A percentile compares a stretch with the other conserved stretches of the same genome.
Evolutionary conservation across 2,329 filamentous ascomycete species (phyloP).

Genomic region (Lecanicillium sp.): DNA sequence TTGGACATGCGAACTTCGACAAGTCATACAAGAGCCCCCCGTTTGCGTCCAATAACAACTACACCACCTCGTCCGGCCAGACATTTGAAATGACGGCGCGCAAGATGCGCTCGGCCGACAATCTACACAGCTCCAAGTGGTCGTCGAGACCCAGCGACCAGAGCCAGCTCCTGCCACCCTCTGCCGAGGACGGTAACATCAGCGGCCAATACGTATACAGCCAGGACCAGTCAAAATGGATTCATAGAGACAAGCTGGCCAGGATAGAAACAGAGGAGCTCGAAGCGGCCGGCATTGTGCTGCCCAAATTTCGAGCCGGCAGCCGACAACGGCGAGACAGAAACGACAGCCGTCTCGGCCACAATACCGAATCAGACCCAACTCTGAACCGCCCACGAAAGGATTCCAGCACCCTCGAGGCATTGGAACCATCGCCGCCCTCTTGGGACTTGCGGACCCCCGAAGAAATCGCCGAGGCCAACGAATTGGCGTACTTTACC

Average conservation of each 20-base stretch:
- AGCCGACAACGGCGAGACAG: constrained; percentile 37
- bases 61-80: not conserved
- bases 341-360: constrained; percentile 26
- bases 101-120: constrained; percentile 29
- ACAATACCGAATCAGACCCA: constrained; percentile 24
- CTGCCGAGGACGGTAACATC: constrained; percentile 19
- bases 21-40: constrained; percentile 2
- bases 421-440: constrained; percentile 28
- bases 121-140: constrained; percentile 17
- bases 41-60: constrained; percentile 3
- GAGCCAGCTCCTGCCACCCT: constrained; percentile 14
- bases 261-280: constrained; percentile 75
- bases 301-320: constrained; percentile 46
- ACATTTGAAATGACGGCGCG: constrained; percentile 18
- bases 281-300: constrained; percentile 65
- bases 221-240: constrained; percentile 67
- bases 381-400: constrained; percentile 29
- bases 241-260: constrained; percentile 76
- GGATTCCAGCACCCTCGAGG: constrained; percentile 34
- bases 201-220: constrained; percentile 22
- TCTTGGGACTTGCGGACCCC: constrained; percentile 68
- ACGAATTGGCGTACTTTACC: constrained; percentile 43
- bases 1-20: not conserved
- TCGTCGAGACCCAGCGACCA: constrained; percentile 15
- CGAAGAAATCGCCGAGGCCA: constrained; percentile 65